These are phyloP conservation scores for Coemansia sp. DNA, from an alignment of 192 early-diverging fungal genomes.

Conservation along the genomic window DNA sequence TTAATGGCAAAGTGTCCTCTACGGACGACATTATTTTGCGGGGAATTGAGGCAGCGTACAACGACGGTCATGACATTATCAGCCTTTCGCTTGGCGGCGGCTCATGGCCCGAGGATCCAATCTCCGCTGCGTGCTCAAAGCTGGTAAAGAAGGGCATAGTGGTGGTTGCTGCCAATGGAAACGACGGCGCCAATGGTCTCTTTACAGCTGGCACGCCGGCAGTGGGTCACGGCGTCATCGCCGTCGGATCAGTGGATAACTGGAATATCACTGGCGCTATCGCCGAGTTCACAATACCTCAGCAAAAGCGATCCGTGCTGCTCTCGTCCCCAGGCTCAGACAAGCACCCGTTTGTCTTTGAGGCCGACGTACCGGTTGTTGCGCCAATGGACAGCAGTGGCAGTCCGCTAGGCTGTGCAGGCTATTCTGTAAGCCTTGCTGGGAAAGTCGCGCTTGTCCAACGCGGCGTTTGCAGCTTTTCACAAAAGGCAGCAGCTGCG, in stretches of 20 bases:
- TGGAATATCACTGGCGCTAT: constrained; percentile 39
- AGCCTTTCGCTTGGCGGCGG: constrained; percentile 64
- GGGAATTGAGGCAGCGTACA: constrained; percentile 56
- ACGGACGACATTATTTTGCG: constrained; percentile 58
- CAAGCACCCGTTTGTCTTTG: constrained; percentile 14
- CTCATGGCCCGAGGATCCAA: constrained; percentile 56
- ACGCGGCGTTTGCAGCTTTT: constrained; percentile 52
- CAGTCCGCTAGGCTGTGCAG: constrained; percentile 19
- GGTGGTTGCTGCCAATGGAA: constrained; percentile 70
- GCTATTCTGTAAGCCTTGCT: background rate
- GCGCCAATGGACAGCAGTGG: constrained; percentile 3
- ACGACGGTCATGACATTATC: constrained; percentile 56
- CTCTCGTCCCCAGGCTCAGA: constrained; percentile 1
- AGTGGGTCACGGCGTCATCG: constrained; percentile 53
- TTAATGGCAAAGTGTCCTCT: constrained; percentile 22
- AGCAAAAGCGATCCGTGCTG: constrained; percentile 1
- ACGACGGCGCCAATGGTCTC: constrained; percentile 64
- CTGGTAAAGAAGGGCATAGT: constrained; percentile 54
- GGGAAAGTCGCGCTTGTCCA: constrained; percentile 50
- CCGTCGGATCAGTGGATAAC: constrained; percentile 59
- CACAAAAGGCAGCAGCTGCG: constrained; percentile 43
- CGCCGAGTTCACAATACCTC: constrained; percentile 14
- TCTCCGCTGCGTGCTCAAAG: constrained; percentile 45
- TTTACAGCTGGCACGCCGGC: constrained; percentile 55
- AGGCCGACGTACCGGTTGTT: constrained; percentile 6